These are phyloP conservation scores for Xylaria multiplex DNA, from an alignment of 2,329 filamentous ascomycete genomes.

Conservation along the genomic window DNA sequence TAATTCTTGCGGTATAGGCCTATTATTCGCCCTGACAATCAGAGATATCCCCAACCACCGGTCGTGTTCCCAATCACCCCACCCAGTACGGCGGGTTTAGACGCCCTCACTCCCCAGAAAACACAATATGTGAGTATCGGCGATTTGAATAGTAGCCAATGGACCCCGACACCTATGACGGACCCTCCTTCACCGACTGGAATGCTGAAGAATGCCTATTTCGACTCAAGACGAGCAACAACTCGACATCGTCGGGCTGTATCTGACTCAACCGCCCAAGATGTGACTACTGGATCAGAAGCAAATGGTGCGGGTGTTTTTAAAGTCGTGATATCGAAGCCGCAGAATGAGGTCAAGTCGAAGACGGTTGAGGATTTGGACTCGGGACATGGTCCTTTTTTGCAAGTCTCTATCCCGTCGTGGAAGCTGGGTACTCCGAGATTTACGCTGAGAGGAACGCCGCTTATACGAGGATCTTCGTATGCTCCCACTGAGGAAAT, in stretches of 20 bases:
- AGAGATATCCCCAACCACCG: conserved; percentile 69
- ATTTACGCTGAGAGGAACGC: conserved; percentile 80
- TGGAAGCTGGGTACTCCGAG: conserved; percentile 84
- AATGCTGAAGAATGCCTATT: conserved; percentile 50
- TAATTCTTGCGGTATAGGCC: conserved; percentile 57
- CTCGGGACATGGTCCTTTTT: conserved; percentile 58
- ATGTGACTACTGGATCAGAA: conserved; percentile 60
- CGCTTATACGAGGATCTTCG: conserved; percentile 82
- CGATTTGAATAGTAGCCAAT: conserved; percentile 52
- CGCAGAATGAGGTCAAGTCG: conserved; percentile 67
- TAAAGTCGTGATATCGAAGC: conserved; percentile 82
- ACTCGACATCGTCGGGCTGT: conserved; percentile 69
- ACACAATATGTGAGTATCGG: conserved; percentile 47
- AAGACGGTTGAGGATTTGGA: conserved; percentile 70
- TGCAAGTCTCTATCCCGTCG: conserved; percentile 82
- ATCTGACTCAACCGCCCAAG: conserved; percentile 81
- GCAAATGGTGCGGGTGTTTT: conserved; percentile 74
- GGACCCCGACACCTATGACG: conserved; percentile 54
- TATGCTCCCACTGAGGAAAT: conserved; percentile 80
- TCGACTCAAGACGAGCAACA: conserved; percentile 41
- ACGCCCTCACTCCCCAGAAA: conserved; percentile 53
- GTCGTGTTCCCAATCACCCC: conserved; percentile 71
- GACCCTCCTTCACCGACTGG: conserved; percentile 46
- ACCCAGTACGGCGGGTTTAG: conserved; percentile 67
- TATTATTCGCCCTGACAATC: conserved; percentile 68